These are phyloP conservation scores for Potentilla sterilis DNA, from an alignment of 306 rosid genomes.

Conservation along the genomic window DNA sequence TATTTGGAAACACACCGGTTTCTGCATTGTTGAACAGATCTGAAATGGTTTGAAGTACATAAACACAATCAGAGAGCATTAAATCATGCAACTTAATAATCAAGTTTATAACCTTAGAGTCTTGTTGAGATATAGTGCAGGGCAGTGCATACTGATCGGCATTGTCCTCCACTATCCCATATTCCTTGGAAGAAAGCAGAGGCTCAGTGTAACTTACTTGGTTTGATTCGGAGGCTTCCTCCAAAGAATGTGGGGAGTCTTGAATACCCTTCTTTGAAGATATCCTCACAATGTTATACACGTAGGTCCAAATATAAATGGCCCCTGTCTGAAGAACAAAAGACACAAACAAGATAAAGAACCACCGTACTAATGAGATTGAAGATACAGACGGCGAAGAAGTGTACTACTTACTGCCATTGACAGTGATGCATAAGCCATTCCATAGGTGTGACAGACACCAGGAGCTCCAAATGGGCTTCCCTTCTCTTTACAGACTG, in stretches of 20 bases:
- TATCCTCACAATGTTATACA: slow-evolving; percentile 72
- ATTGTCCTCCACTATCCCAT: slow-evolving; percentile 22
- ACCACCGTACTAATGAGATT: neutral
- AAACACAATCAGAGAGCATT: neutral
- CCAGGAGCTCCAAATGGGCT: slow-evolving; percentile 54
- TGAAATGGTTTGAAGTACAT: neutral
- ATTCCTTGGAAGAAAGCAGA: slow-evolving; percentile 27
- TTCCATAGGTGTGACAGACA: slow-evolving; percentile 38
- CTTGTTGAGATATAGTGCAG: slow-evolving; percentile 24
- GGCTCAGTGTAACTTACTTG: slow-evolving; percentile 32
- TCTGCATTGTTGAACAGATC: neutral
- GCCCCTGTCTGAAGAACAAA: slow-evolving; percentile 58
- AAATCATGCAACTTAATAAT: neutral
- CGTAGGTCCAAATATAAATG: slow-evolving; percentile 70
- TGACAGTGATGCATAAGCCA: slow-evolving; percentile 62
- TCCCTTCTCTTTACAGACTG: slow-evolving; percentile 60
- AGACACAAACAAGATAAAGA: neutral
- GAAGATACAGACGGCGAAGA: neutral
- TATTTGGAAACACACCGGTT: too few relatives aligned
- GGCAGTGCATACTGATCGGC: slow-evolving; percentile 35
- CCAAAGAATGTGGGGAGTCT: slow-evolving; percentile 24
- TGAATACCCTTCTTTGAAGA: slow-evolving; percentile 35
- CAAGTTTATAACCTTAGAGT: slow-evolving; percentile 35
- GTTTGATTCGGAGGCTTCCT: slow-evolving; percentile 29
- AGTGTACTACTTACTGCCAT: slow-evolving; percentile 42